Evolutionary conservation across 495 filamentous ascomycete genomes (phyloP), one percentile per base, ranked within the genome.

Genomic region (Bryoglossum gracile): DNA sequence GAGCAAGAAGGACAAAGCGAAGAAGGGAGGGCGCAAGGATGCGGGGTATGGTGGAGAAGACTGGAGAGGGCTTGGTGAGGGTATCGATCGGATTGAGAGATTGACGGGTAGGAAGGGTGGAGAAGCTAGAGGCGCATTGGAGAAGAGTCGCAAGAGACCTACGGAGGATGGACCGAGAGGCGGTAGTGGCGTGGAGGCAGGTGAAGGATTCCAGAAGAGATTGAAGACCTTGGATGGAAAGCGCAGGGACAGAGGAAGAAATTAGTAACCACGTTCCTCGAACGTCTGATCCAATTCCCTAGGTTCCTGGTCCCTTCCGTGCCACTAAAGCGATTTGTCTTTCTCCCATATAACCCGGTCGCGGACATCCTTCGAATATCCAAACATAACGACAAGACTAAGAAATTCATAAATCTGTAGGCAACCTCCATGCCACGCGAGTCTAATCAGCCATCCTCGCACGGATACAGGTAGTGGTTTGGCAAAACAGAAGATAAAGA

Each of bases 1-100:
- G 58, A 84, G 80, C 63, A 91, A 89, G 75, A 87, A 87, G 70
- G 84, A 91, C 17, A 62, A 68, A 28, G 68, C 70, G 10, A 75
- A 79, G 53, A 69, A 68, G 30, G 65, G 64, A 17, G 46, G 51
- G 30, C 13, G 66, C 65, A 50, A 72, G 70, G 76, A 74, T 55
- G 71, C 69, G 22, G 69, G 71, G 45, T 92, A 82, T 66, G 89
- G 86, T 40, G 89, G 89, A 16, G 89, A 94, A 61, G 88, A 94
- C 54, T 90, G 87, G 83, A 74, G 76, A 35, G 80, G 80, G 3
- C 76, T 94, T 11, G 84, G 81, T 23, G 81, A 84, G 54, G 89
- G 87, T 30, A 74, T 87, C 21, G 86, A 92, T 63, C 70, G 86
- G 37, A 86, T 90, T 60, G 78, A 83, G 48, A 69, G 77, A 47